These are phyloP conservation scores for Lodderomyces orthopsilosis DNA, from an alignment of 1,139 yeast genomes.

Conservation along the genomic window DNA sequence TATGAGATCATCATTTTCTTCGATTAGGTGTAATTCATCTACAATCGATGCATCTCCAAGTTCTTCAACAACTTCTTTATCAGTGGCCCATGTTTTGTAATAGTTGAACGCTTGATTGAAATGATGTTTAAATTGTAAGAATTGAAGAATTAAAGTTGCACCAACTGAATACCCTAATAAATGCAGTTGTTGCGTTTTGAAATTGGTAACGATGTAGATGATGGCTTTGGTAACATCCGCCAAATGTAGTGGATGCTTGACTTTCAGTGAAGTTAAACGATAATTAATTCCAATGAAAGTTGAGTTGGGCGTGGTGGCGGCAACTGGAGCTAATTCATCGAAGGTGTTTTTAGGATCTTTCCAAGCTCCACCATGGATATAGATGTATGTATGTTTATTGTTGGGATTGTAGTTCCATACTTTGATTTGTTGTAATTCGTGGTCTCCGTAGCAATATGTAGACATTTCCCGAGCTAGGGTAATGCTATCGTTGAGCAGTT, in stretches of 20 bases:
- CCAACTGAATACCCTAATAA: conserved; percentile 84
- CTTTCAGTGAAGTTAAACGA: conserved; percentile 56
- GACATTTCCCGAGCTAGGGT: background rate
- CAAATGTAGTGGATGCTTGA: conserved; percentile 63
- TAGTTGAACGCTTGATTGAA: conserved; percentile 15
- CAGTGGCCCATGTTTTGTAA: conserved; percentile 14
- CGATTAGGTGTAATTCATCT: background rate
- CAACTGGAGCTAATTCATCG: conserved; percentile 49
- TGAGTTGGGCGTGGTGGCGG: conserved; percentile 12
- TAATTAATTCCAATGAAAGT: conserved; percentile 57
- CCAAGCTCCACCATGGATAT: conserved; percentile 92
- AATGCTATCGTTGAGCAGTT: background rate
- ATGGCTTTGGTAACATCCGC: conserved; percentile 54
- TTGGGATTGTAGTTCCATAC: conserved; percentile 17
- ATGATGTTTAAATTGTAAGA: conserved; percentile 30
- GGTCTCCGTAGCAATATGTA: conserved; percentile 21
- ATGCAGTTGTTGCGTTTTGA: conserved; percentile 17
- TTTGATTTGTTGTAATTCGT: conserved; percentile 24
- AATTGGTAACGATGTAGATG: conserved; percentile 20
- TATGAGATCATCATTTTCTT: background rate
- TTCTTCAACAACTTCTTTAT: background rate
- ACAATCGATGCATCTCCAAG: background rate
- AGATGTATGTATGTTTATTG: conserved; percentile 32
- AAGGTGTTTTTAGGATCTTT: conserved; percentile 62
- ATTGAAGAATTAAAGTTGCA: conserved; percentile 64